Conservation (phyloP, 306 rosid genomes). For the Arachis hypogaea region DNA sequence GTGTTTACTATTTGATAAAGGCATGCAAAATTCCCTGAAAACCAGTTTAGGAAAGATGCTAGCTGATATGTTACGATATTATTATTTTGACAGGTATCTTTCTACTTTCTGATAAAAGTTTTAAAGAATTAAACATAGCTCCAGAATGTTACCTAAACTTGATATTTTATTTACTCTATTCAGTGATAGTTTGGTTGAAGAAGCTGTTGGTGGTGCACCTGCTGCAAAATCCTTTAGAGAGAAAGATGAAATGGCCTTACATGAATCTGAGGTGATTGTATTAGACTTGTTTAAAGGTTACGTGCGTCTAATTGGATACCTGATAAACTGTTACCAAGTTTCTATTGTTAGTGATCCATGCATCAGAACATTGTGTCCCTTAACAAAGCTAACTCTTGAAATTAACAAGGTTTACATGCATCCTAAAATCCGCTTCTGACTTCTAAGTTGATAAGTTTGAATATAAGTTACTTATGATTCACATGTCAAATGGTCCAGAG, state of each 20-base stretch:
- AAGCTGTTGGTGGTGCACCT: constrained; percentile 72
- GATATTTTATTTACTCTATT: constrained; percentile 41
- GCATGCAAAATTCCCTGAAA: constrained; percentile 73
- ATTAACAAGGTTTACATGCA: not conserved
- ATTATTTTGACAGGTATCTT: constrained; percentile 87
- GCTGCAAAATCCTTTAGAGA: constrained; percentile 61
- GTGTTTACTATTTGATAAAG: constrained; percentile 46
- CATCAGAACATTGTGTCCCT: constrained; percentile 12
- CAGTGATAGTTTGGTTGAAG: constrained; percentile 84
- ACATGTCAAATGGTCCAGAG: constrained; percentile 60
- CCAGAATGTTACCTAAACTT: constrained; percentile 26
- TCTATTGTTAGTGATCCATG: constrained; percentile 10
- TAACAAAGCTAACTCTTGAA: constrained; percentile 5
- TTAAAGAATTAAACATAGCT: constrained; percentile 14
- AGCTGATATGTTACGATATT: constrained; percentile 79
- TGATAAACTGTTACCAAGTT: constrained; percentile 12
- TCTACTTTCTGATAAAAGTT: constrained; percentile 20
- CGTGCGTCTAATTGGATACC: constrained; percentile 22
- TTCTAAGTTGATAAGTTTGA: constrained; percentile 28
- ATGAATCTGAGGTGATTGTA: constrained; percentile 67
- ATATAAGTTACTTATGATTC: constrained; percentile 36
- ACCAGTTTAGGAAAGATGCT: constrained; percentile 70
- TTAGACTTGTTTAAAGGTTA: constrained; percentile 23
- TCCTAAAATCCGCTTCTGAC: constrained; percentile 28
- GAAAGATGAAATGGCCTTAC: constrained; percentile 63